Conservation (phyloP, 2,329 filamentous ascomycete species). For the Davidsoniella virescens region DNA sequence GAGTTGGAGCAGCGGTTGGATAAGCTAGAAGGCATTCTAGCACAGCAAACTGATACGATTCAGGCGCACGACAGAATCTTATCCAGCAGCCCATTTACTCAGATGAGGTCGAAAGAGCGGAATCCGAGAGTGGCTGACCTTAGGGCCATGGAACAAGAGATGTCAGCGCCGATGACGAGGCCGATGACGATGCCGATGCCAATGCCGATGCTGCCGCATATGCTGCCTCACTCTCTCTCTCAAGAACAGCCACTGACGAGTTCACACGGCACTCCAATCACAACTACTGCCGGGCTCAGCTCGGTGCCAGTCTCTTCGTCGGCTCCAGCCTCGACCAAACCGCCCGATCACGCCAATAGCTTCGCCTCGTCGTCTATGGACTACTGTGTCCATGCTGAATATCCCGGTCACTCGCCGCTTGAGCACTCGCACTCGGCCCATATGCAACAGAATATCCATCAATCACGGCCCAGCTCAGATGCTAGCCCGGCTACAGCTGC, state of each 20-base stretch:
- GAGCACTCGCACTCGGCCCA: not conserved
- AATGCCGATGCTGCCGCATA: not conserved
- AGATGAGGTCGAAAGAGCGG: constrained; percentile 15
- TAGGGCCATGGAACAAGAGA: too few species aligned
- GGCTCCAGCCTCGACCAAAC: not conserved
- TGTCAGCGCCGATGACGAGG: not conserved
- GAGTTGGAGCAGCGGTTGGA: constrained; percentile 59
- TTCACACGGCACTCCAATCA: too few species aligned
- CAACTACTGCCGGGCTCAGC: too few species aligned
- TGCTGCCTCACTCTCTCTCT: too few species aligned
- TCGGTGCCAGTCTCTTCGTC: too few species aligned
- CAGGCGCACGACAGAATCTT: constrained; percentile 50
- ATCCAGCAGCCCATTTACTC: constrained; percentile 33
- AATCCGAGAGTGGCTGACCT: not conserved
- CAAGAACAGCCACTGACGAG: too few species aligned
- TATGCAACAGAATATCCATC: not conserved
- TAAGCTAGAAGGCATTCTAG: constrained; percentile 49
- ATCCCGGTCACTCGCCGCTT: constrained; percentile 7
- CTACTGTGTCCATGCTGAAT: constrained; percentile 4
- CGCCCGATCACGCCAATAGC: not conserved
- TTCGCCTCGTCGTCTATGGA: not conserved
- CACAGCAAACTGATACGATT: constrained; percentile 49
- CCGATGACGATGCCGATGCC: not conserved
- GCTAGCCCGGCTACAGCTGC: too few species aligned
- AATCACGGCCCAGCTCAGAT: not conserved